Conservation (phyloP, 176 grass and related monocot genomes). For the Eragrostis nindensis region DNA sequence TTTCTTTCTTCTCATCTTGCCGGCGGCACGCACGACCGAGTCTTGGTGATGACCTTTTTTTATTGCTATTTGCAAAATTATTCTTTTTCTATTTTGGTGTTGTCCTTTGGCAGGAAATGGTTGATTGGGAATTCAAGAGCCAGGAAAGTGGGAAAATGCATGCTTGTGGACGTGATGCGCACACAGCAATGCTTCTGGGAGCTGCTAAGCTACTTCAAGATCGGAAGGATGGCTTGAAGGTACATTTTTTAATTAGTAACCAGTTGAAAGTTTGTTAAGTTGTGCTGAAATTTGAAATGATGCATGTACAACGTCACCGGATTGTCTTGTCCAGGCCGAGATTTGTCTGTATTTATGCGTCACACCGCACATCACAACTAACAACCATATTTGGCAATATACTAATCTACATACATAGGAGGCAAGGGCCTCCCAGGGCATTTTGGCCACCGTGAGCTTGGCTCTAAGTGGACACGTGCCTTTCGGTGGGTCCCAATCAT, state of each 20-base stretch:
- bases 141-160: constrained; percentile 74
- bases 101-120: constrained; percentile 54
- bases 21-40: neutral
- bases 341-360: neutral
- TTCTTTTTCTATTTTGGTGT: neutral
- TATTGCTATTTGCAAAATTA: neutral
- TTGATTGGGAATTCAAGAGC: constrained; percentile 86
- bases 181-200: constrained; percentile 83
- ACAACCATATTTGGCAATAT: neutral
- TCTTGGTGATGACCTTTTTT: too few relatives aligned
- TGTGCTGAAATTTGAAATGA: neutral
- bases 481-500: too few relatives aligned
- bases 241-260: constrained; percentile 7
- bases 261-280: neutral
- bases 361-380: neutral
- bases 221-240: constrained; percentile 61
- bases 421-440: too few relatives aligned
- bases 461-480: too few relatives aligned
- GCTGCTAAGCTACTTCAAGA: constrained; percentile 81
- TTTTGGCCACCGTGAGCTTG: too few relatives aligned
- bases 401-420: too few relatives aligned
- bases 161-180: constrained; percentile 77
- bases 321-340: neutral
- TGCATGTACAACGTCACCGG: neutral
- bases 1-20: neutral